phyloP scores from a whole-genome alignment of 2,329 filamentous ascomycete species.

The Ophiobolus disseminans region DNA sequence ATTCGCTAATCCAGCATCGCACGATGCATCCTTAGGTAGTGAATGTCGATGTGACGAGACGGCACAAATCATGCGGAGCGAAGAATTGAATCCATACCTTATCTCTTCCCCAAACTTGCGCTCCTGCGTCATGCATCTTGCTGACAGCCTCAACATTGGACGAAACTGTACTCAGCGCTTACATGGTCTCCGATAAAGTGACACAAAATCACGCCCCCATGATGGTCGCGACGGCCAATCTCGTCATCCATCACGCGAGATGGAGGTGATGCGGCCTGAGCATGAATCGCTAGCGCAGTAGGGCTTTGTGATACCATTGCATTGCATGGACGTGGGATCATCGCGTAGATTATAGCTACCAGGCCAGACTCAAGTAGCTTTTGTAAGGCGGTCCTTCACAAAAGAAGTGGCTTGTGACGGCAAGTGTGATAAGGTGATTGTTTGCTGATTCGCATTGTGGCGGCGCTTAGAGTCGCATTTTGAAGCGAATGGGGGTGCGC shows the following conservation, averaged over 20 bases:
- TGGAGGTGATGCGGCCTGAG: constrained; percentile 17
- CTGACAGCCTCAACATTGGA: too few relatives aligned
- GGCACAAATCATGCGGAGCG: background rate
- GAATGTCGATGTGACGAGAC: constrained; percentile 14
- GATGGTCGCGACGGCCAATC: constrained; percentile 17
- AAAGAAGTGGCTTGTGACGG: constrained; percentile 7
- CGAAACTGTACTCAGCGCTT: too few relatives aligned
- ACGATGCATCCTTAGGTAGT: constrained; percentile 32
- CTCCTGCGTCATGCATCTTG: too few relatives aligned
- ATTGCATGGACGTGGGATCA: constrained; percentile 20
- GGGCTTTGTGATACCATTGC: constrained; percentile 18
- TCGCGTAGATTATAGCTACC: constrained; percentile 20
- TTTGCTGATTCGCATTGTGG: constrained; percentile 11
- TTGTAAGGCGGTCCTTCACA: background rate
- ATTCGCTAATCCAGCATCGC: constrained; percentile 42
- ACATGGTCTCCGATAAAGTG: too few relatives aligned
- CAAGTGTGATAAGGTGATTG: constrained; percentile 17
- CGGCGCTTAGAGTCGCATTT: constrained; percentile 22
- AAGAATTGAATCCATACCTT: constrained; percentile 1
- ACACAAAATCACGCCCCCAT: too few relatives aligned
- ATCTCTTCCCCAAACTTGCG: too few relatives aligned
- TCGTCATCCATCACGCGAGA: constrained; percentile 10
- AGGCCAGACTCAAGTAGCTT: constrained; percentile 15
- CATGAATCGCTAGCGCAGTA: constrained; percentile 14
- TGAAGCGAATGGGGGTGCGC: constrained; percentile 13